Evolutionary conservation across 257 asterid species (phyloP).

Genomic region (Nicotiana tabacum): DNA sequence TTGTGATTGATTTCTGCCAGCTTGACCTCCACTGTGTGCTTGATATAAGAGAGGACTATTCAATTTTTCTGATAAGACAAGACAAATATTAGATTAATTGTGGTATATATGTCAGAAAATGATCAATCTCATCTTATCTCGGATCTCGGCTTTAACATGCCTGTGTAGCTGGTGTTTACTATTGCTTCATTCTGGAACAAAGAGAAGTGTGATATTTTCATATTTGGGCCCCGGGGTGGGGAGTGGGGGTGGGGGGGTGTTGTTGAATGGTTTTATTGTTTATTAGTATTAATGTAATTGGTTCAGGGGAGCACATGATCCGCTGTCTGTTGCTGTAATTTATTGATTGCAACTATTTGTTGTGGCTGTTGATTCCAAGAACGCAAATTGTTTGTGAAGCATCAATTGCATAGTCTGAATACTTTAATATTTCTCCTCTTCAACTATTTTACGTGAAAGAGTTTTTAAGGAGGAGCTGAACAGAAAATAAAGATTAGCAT

Average conservation of each 20-base stretch:
- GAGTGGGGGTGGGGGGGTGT: no score
- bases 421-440: no score
- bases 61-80: neutral
- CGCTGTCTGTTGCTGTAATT: neutral
- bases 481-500: no score
- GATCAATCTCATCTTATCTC: neutral
- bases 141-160: neutral
- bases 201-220: neutral
- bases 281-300: neutral
- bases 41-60: slow-evolving; percentile 1
- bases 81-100: neutral
- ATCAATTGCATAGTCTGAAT: no score
- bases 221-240: no score
- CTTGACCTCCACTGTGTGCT: neutral
- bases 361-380: neutral
- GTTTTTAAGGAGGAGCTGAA: no score
- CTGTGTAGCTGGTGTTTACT: neutral
- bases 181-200: neutral
- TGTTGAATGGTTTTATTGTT: no score
- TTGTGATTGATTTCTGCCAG: neutral
- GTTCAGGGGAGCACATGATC: neutral
- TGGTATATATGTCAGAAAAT: neutral
- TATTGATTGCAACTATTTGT: neutral
- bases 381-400: no score
- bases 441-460: no score